phyloP scores from a whole-genome alignment of 2,329 filamentous ascomycete genomes.

The Dactylellina leptospora region DNA sequence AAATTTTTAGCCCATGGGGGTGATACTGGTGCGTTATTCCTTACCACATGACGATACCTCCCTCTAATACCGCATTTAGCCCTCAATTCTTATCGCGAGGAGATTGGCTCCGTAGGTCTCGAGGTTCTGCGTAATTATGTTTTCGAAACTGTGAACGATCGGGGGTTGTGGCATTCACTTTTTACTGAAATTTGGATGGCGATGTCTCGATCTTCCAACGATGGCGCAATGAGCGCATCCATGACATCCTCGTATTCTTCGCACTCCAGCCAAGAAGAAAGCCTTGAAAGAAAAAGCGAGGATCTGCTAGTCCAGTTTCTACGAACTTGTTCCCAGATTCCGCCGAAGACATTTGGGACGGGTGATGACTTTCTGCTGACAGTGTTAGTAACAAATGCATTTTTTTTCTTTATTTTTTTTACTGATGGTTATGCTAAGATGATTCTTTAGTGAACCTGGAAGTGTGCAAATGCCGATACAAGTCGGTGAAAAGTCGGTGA shows the following conservation, averaged over 20 bases:
- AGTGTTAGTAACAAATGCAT: too few relatives aligned
- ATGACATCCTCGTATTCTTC: background rate
- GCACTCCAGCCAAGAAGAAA: constrained; percentile 1
- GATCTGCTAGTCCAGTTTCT: background rate
- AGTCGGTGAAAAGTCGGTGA: too few relatives aligned
- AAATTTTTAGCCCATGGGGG: background rate
- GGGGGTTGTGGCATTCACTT: background rate
- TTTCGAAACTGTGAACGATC: background rate
- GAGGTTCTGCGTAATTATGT: background rate
- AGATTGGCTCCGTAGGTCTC: background rate
- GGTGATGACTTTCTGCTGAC: too few relatives aligned
- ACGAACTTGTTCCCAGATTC: background rate
- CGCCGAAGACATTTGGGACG: too few relatives aligned
- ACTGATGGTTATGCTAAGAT: too few relatives aligned
- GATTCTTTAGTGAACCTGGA: too few relatives aligned
- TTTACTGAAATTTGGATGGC: background rate
- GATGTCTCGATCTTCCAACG: background rate
- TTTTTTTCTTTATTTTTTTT: too few relatives aligned
- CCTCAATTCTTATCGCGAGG: background rate
- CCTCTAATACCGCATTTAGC: background rate
- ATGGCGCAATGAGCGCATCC: background rate
- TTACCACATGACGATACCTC: background rate
- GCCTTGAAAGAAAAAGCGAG: background rate
- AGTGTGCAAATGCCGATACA: too few relatives aligned
- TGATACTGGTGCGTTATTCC: background rate